Base-by-base conservation (phyloP, 306 rosid genomes). In the Vigna nakashimae region DNA sequence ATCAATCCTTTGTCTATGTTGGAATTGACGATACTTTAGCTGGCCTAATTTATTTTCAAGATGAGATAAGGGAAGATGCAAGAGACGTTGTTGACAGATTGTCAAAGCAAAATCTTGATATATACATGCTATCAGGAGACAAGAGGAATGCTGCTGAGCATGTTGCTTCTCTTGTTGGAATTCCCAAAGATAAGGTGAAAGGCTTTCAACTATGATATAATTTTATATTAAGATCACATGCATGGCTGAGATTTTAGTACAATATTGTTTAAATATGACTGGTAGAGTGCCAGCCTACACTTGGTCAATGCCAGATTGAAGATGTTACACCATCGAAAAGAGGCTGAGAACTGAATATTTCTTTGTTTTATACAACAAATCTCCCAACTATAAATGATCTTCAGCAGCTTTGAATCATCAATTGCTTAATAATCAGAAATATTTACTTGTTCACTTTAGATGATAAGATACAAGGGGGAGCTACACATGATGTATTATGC, bases 61-160 rank as follows among this genome's bases (percentile, higher is more conserved):
- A 94, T 76, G 93, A 88, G 87, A 87, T 94, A 84, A 86, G 98
- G 86, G 94, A 88, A 78, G 98, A 94, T 78, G 97, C 97, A 53
- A 72, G 87, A 58, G 69, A 83, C 36, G 93, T 92, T 66, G 86
- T 94, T 67, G 88, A 82, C 62, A 71, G 91, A 15, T 81, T 94
- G 83, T 83, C 91, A 76, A 84, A 82, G 79, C 92, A 84, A 87
- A 94, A 91, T 76, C 89, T 94, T 60, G 84, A 28, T 69, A 89
- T 88, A 8, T 94, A 89, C 73, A 94, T 94, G 97, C 87, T 94
- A 72, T 94, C 97, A 65, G 98, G 98, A 73, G 98, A 94, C 92
- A 94, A 89, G 85, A 92, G 84, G 80, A 91, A 79, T 73, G 78
- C 88, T 1, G 97, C 97, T 4, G 97, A 94, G 87, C 83, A 92